Percentiles rank a stretch among this genome's conserved stretches.
phyloP scores from a whole-genome alignment of 2,329 filamentous ascomycete species.

The Colletotrichum paranaense region DNA sequence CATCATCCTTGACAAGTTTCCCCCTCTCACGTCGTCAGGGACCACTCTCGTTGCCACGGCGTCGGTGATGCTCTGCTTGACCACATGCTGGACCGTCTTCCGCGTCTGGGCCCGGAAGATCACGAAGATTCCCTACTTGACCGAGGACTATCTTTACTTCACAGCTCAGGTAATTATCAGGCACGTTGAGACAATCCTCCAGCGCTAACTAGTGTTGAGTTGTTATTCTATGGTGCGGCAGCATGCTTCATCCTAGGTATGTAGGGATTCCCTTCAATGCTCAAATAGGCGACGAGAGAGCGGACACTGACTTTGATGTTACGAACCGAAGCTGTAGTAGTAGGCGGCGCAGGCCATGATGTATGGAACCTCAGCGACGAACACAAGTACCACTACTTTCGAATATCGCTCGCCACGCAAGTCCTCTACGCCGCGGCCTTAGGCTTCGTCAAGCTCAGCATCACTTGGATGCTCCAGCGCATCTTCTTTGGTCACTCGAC shows the following conservation, averaged over 20 bases:
- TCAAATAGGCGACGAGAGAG: background rate
- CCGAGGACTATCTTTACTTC: constrained; percentile 7
- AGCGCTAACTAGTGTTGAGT: background rate
- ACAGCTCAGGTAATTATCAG: background rate
- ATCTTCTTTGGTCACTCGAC: constrained; percentile 3
- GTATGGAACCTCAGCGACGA: background rate
- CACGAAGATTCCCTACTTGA: background rate
- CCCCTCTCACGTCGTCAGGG: background rate
- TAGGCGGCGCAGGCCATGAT: constrained; percentile 8
- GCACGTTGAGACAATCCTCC: background rate
- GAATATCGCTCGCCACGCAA: background rate
- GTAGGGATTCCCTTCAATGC: background rate
- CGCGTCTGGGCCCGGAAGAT: constrained; percentile 4
- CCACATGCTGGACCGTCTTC: background rate
- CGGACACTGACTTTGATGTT: no score
- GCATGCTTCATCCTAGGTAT: background rate
- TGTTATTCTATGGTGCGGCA: background rate
- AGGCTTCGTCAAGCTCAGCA: constrained; percentile 17
- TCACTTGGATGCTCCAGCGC: constrained; percentile 10
- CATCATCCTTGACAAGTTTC: background rate
- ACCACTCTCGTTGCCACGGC: background rate
- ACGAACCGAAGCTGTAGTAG: background rate
- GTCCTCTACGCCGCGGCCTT: constrained; percentile 12
- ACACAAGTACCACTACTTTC: background rate
- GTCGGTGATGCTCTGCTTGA: background rate